Evolutionary conservation across 176 grass and related monocot genomes (phyloP).

Genomic region (Carex pumila): DNA sequence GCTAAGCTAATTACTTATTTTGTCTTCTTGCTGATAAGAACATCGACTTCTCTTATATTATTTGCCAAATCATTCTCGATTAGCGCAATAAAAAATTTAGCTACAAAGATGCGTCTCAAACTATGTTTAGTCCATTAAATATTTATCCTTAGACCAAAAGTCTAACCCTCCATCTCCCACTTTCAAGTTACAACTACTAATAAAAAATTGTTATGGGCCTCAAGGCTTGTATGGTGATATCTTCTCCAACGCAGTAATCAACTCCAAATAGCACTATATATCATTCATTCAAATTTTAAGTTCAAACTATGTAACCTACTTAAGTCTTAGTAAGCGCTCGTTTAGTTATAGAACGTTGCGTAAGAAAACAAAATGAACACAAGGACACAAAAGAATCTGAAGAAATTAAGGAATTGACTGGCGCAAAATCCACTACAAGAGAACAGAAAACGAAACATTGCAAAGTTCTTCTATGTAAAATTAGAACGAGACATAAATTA

Average conservation of each 20-base stretch:
- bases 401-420: not conserved
- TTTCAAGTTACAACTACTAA: not conserved
- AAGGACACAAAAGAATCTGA: not conserved
- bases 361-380: conserved; percentile 8
- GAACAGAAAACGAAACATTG: not conserved
- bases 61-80: not conserved
- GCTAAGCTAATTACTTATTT: not conserved
- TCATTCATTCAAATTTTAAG: not conserved
- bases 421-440: not conserved
- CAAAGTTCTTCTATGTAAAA: not conserved
- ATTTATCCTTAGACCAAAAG: not conserved
- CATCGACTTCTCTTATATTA: not conserved
- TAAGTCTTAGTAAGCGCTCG: not conserved
- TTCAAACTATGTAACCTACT: not conserved
- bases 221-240: too few relatives aligned
- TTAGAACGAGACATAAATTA: not conserved
- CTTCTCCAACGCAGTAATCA: too few relatives aligned
- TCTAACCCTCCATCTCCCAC: not conserved
- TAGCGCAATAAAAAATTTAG: not conserved
- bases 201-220: too few relatives aligned
- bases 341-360: not conserved
- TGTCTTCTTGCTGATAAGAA: conserved; percentile 5
- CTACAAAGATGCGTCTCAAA: not conserved
- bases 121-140: conserved; percentile 3
- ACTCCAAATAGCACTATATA: not conserved